Evolutionary conservation across 441 rosid species (phyloP).

Genomic region (Gossypium trilobum): DNA sequence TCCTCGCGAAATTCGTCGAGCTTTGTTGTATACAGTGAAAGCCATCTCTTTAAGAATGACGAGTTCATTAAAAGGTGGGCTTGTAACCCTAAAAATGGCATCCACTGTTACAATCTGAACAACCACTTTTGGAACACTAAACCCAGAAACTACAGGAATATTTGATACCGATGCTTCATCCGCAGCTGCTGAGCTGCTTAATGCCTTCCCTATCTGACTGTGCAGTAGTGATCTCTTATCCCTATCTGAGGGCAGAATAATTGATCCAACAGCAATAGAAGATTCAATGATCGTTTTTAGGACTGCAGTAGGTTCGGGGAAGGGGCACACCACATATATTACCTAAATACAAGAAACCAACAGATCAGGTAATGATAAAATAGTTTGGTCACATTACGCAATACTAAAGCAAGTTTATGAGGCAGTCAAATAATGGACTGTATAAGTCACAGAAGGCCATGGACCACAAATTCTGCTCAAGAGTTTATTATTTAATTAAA

Average conservation of each 20-base stretch:
- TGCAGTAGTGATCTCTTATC: conserved; percentile 58
- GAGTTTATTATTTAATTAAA: neutral
- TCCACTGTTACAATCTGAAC: conserved; percentile 93
- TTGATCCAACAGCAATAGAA: conserved; percentile 82
- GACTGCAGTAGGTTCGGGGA: conserved; percentile 92
- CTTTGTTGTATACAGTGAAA: conserved; percentile 91
- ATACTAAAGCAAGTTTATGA: neutral
- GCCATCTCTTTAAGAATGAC: conserved; percentile 90
- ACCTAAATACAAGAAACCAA: conserved; percentile 45
- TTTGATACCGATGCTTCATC: conserved; percentile 88
- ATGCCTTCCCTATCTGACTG: conserved; percentile 79
- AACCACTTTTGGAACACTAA: conserved; percentile 74
- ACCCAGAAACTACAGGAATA: conserved; percentile 79
- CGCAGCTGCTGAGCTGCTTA: conserved; percentile 73
- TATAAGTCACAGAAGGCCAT: neutral
- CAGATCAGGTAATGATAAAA: conserved; percentile 14
- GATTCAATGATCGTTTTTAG: conserved; percentile 79
- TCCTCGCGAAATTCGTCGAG: conserved; percentile 82
- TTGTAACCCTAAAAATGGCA: conserved; percentile 85
- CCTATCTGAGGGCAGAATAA: conserved; percentile 53
- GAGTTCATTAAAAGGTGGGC: conserved; percentile 79
- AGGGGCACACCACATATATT: conserved; percentile 96
- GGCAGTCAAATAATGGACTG: neutral
- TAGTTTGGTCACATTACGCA: neutral
- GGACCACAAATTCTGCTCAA: neutral